These are phyloP conservation scores for Didymella glomerata DNA, from an alignment of 2,329 filamentous ascomycete species.

Conservation along the genomic window DNA sequence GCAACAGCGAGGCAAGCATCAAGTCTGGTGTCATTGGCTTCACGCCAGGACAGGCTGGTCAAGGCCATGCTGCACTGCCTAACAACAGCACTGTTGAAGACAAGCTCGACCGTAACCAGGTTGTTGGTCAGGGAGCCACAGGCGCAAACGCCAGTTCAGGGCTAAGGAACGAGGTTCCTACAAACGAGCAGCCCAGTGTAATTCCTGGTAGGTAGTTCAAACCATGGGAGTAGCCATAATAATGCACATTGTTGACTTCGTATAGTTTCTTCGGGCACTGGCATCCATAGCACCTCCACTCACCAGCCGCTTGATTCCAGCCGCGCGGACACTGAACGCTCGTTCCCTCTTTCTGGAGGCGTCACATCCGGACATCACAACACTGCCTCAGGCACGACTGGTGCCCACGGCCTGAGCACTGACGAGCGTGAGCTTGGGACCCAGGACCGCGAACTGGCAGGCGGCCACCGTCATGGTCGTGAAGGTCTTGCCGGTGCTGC, in stretches of 20 bases:
- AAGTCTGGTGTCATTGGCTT: conserved; percentile 53
- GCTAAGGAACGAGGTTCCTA: conserved; percentile 6
- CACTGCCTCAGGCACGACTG: background rate
- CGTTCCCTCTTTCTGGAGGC: conserved; percentile 50
- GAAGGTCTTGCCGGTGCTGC: conserved; percentile 44
- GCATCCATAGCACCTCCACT: conserved; percentile 11
- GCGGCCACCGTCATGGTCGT: conserved; percentile 31
- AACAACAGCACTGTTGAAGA: conserved; percentile 25
- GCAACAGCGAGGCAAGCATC: conserved; percentile 49
- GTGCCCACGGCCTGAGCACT: background rate
- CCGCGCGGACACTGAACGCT: conserved; percentile 39
- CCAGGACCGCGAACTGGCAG: conserved; percentile 29
- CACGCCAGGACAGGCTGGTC: conserved; percentile 27
- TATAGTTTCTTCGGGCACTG: conserved; percentile 3
- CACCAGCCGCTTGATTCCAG: conserved; percentile 16
- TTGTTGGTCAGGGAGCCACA: conserved; percentile 29
- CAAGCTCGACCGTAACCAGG: conserved; percentile 25
- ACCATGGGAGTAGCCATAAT: background rate
- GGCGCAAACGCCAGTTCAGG: conserved; percentile 22
- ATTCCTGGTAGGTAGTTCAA: conserved; percentile 34
- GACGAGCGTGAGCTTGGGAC: conserved; percentile 29
- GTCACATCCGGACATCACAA: conserved; percentile 26
- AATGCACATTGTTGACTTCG: background rate
- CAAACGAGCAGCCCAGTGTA: conserved; percentile 14
- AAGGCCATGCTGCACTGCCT: conserved; percentile 39